phyloP scores from a whole-genome alignment of 345 rosid genomes.

The Schrenkiella parvula region DNA sequence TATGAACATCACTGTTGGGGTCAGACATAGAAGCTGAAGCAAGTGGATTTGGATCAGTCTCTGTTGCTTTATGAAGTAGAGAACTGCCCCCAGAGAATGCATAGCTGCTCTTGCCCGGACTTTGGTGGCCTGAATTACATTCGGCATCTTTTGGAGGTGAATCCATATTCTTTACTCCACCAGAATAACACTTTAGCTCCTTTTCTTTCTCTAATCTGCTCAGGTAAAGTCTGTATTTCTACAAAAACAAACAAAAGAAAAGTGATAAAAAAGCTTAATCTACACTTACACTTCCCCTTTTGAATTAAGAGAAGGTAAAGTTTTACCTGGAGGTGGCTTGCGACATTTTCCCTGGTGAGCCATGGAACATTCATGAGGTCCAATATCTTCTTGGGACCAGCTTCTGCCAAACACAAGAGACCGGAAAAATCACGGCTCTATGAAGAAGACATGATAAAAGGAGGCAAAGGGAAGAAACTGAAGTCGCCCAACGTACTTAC shows the following conservation, averaged over 20 bases:
- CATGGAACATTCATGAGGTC: constrained; percentile 96
- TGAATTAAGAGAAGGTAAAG: background rate
- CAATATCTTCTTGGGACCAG: constrained; percentile 92
- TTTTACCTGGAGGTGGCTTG: constrained; percentile 91
- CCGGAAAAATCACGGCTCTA: constrained; percentile 20
- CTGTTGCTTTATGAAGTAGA: constrained; percentile 41
- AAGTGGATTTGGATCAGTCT: constrained; percentile 40
- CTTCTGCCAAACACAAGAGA: constrained; percentile 70
- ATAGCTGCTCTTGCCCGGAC: constrained; percentile 35
- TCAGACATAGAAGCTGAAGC: constrained; percentile 43
- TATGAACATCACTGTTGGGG: constrained; percentile 31
- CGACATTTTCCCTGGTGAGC: constrained; percentile 93
- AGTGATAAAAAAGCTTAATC: background rate
- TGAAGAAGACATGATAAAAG: constrained; percentile 19
- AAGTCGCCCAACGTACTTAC: constrained; percentile 67
- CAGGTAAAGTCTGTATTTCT: constrained; percentile 96
- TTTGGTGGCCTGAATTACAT: constrained; percentile 39
- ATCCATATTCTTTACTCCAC: constrained; percentile 59
- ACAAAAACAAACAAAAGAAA: constrained; percentile 28
- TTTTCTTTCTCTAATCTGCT: constrained; percentile 73
- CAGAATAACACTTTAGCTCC: constrained; percentile 42
- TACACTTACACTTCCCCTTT: background rate
- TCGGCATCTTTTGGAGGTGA: constrained; percentile 44
- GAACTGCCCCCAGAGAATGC: constrained; percentile 40
- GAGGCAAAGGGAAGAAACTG: constrained; percentile 1